Percentiles rank a stretch among this genome's conserved stretches.
Evolutionary conservation across 345 rosid species (phyloP).

Genomic region (Kandelia obovata): DNA sequence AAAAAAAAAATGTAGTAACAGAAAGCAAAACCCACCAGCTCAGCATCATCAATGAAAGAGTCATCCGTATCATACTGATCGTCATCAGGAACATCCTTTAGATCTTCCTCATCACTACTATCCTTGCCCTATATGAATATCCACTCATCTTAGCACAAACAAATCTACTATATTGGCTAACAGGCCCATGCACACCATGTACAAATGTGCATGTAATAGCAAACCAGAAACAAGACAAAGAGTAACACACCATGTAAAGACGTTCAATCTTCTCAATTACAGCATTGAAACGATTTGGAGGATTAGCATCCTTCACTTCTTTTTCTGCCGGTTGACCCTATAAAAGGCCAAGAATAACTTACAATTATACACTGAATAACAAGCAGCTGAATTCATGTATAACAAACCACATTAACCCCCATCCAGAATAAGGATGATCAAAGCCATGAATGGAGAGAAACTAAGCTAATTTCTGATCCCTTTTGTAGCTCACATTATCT

Average conservation of each 20-base stretch:
- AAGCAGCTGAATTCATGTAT: not conserved
- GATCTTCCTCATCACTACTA: conserved; percentile 91
- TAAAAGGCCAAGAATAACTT: conserved; percentile 19
- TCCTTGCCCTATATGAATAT: conserved; percentile 65
- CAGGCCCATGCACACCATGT: not conserved
- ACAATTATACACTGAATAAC: conserved; percentile 9
- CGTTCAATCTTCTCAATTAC: conserved; percentile 97
- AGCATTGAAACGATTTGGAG: conserved; percentile 72
- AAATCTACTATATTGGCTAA: not conserved
- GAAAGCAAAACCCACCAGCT: conserved; percentile 59
- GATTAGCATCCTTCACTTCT: conserved; percentile 52
- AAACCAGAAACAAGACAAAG: not conserved
- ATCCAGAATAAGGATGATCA: not conserved
- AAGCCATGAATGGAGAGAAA: not conserved
- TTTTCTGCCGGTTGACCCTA: conserved; percentile 52
- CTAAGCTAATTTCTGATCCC: not conserved
- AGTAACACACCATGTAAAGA: conserved; percentile 65
- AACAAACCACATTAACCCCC: not conserved
- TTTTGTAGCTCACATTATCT: not conserved
- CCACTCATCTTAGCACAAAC: conserved; percentile 16
- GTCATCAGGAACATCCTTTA: conserved; percentile 78
- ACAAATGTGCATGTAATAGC: not conserved
- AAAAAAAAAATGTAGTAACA: conserved; percentile 3
- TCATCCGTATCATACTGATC: conserved; percentile 96
- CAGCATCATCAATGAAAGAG: conserved; percentile 91